Evolutionary conservation across 768 basidiomycete genomes (phyloP).

Genomic region (Serendipita sp.): DNA sequence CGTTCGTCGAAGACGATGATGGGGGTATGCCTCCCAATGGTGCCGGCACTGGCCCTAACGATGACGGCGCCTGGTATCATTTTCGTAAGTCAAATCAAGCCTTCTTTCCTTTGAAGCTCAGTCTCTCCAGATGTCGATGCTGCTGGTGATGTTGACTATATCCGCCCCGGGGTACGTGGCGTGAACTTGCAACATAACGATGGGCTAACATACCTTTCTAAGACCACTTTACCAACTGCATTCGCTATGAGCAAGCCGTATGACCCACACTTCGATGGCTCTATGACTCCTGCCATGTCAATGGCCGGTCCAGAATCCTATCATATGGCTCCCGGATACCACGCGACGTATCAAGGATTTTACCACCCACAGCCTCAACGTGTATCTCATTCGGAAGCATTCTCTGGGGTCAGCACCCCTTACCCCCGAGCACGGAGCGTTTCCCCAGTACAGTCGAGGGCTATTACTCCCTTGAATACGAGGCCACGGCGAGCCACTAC

Average conservation of each 20-base stretch:
- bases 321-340: background rate
- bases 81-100: background rate
- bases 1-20: background rate
- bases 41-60: background rate
- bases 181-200: background rate
- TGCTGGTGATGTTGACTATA: slow-evolving; percentile 1
- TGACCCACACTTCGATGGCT: background rate
- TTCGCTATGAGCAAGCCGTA: background rate
- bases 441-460: background rate
- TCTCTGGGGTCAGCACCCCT: background rate
- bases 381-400: background rate
- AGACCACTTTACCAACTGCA: background rate
- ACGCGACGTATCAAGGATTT: background rate
- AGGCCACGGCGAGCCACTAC: background rate
- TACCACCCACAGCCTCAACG: background rate
- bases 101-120: background rate
- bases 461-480: background rate
- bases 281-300: background rate
- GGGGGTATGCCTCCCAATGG: background rate
- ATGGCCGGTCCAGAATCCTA: slow-evolving; percentile 1
- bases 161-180: background rate
- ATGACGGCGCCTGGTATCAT: background rate
- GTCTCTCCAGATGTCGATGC: background rate
- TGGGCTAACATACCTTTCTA: background rate
- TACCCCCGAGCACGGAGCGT: background rate